phyloP scores from a whole-genome alignment of 192 early-diverging fungal genomes.

The Entrophospora sp. region DNA sequence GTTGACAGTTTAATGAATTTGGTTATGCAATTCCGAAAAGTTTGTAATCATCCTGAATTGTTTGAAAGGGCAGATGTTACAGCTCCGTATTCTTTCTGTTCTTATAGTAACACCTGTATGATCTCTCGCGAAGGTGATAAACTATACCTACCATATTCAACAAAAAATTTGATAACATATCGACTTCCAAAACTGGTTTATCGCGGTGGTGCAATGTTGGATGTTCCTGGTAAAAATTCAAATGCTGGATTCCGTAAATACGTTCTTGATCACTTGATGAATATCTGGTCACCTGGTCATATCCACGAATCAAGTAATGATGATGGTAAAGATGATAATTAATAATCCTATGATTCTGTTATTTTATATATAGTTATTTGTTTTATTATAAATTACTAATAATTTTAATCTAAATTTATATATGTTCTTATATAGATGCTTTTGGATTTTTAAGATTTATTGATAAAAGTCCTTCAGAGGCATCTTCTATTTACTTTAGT shows the following conservation, averaged over 20 bases:
- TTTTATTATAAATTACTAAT: not conserved
- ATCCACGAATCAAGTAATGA: slow-evolving; percentile 40
- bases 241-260: slow-evolving; percentile 36
- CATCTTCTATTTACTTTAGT: slow-evolving; percentile 31
- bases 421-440: too few species aligned
- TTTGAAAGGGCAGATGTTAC: slow-evolving; percentile 79
- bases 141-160: slow-evolving; percentile 50
- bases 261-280: slow-evolving; percentile 39
- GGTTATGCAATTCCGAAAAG: slow-evolving; percentile 89
- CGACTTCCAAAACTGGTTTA: slow-evolving; percentile 60
- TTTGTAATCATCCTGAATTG: slow-evolving; percentile 81
- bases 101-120: slow-evolving; percentile 49
- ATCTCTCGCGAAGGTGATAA: slow-evolving; percentile 51
- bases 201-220: slow-evolving; percentile 48
- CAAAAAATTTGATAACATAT: slow-evolving; percentile 52
- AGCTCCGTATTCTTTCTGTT: slow-evolving; percentile 55
- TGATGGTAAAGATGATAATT: slow-evolving; percentile 24
- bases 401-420: too few species aligned
- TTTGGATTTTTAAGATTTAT: slow-evolving; percentile 51
- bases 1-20: slow-evolving; percentile 84
- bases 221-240: slow-evolving; percentile 29
- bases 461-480: slow-evolving; percentile 39
- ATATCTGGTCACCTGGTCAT: slow-evolving; percentile 49
- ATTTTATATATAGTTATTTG: not conserved
- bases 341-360: too few species aligned